Evolutionary conservation across 345 rosid species (phyloP).

Genomic region (Kernera saxatilis): DNA sequence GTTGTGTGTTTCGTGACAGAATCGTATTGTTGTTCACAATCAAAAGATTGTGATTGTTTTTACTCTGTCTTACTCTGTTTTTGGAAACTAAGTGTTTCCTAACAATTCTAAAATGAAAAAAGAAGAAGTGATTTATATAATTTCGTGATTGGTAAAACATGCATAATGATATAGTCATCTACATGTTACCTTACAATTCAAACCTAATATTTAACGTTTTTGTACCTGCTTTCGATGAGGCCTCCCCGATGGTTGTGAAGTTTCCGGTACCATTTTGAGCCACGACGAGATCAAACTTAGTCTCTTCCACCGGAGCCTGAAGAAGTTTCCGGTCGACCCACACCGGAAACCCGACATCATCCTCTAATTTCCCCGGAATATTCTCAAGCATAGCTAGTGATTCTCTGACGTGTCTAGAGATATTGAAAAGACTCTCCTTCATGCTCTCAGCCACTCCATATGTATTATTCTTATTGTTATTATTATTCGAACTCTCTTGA

Average conservation of each 20-base stretch:
- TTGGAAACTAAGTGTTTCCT: too few species aligned
- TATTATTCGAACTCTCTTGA: not conserved
- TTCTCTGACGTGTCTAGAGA: constrained; percentile 61
- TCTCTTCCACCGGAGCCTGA: constrained; percentile 35
- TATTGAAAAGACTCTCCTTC: constrained; percentile 40
- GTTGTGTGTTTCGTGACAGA: too few species aligned
- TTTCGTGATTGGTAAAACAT: not conserved
- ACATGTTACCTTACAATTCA: not conserved
- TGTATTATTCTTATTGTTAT: not conserved
- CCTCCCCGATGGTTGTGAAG: constrained; percentile 53
- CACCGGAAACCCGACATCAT: constrained; percentile 53
- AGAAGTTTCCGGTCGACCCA: constrained; percentile 57
- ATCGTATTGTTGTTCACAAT: too few species aligned
- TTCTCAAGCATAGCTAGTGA: constrained; percentile 66
- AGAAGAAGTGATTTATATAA: not conserved
- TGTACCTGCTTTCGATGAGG: constrained; percentile 62
- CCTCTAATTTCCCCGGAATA: constrained; percentile 45
- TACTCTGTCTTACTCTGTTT: too few species aligned
- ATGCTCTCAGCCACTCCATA: constrained; percentile 37
- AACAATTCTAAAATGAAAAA: not conserved
- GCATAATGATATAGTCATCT: not conserved
- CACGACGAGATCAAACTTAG: constrained; percentile 46
- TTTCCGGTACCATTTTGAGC: constrained; percentile 74
- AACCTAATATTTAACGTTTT: not conserved
- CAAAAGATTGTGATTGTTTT: too few species aligned